Evolutionary conservation across 139 green algal genomes (phyloP).

Genomic region (Chlorella sp.): DNA sequence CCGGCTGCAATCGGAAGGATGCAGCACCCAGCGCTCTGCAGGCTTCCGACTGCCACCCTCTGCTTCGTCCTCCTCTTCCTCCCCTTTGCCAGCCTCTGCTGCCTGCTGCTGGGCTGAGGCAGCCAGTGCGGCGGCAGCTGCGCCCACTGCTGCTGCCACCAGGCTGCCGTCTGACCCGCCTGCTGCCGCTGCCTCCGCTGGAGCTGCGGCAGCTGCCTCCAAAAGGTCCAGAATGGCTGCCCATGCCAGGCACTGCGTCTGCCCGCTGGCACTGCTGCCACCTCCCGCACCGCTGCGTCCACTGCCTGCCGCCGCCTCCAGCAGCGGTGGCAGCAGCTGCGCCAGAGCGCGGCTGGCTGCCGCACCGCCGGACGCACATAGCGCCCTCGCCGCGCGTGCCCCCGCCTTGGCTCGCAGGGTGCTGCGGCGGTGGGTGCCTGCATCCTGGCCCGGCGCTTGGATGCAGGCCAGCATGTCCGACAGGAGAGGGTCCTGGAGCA

Average conservation of each 20-base stretch:
- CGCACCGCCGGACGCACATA: not conserved
- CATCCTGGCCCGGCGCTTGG: not conserved
- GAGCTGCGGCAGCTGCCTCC: not conserved
- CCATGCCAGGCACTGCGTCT: slow-evolving; percentile 17
- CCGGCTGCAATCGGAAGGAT: not conserved
- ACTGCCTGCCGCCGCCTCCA: not conserved
- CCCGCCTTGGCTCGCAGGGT: not conserved
- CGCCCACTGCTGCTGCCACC: not conserved
- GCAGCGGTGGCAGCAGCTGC: slow-evolving; percentile 29
- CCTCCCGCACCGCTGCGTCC: not conserved
- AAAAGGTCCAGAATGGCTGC: not conserved
- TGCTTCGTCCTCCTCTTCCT: not conserved
- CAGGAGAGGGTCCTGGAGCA: slow-evolving; percentile 7
- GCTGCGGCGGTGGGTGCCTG: slow-evolving; percentile 14
- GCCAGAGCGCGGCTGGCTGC: not conserved
- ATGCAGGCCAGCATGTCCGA: slow-evolving; percentile 20
- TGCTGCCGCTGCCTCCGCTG: not conserved
- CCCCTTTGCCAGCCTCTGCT: not conserved
- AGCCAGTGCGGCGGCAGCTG: not conserved
- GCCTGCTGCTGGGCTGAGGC: not conserved
- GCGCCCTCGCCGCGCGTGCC: not conserved
- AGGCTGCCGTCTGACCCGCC: not conserved
- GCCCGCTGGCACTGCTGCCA: not conserved
- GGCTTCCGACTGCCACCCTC: not conserved
- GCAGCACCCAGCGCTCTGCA: not conserved